Conservation (phyloP, 176 grass and related monocot species). For the Chloris gayana region DNA sequence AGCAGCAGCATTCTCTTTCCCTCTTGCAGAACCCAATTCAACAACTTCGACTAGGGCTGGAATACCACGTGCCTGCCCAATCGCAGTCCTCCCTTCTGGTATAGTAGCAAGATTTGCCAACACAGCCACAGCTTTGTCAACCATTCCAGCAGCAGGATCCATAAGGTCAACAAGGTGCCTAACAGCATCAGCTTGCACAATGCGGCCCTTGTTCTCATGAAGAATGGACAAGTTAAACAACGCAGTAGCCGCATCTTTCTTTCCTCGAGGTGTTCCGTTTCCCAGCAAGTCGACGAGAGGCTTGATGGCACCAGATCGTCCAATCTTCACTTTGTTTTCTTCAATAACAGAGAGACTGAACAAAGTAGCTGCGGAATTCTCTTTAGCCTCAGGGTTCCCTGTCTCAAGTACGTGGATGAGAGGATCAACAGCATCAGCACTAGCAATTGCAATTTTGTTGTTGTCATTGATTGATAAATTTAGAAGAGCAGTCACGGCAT, state of each 20-base stretch:
- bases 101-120: slow-evolving; percentile 93
- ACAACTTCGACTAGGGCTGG: slow-evolving; percentile 91
- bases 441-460: slow-evolving; percentile 91
- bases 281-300: slow-evolving; percentile 82
- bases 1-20: slow-evolving; percentile 90
- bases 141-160: slow-evolving; percentile 97
- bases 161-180: slow-evolving; percentile 83
- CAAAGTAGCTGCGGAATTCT: slow-evolving; percentile 89
- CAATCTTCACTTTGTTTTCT: slow-evolving; percentile 87
- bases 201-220: slow-evolving; percentile 89
- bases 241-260: slow-evolving; percentile 92
- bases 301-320: slow-evolving; percentile 77
- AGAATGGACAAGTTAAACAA: slow-evolving; percentile 95
- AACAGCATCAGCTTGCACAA: slow-evolving; percentile 85
- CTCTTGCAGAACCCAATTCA: slow-evolving; percentile 88
- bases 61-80: slow-evolving; percentile 81
- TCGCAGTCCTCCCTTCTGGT: slow-evolving; percentile 83
- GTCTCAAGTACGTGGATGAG: slow-evolving; percentile 90
- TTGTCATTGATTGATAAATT: slow-evolving; percentile 98
- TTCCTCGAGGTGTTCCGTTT: slow-evolving; percentile 84
- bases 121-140: slow-evolving; percentile 97
- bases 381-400: slow-evolving; percentile 90
- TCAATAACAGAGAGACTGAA: slow-evolving; percentile 97
- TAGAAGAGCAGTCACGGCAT: slow-evolving; percentile 84
- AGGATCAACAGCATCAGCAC: slow-evolving; percentile 76